Conservation (phyloP, 1,284 basidiomycete species). For the Rhodotorula sp. region DNA sequence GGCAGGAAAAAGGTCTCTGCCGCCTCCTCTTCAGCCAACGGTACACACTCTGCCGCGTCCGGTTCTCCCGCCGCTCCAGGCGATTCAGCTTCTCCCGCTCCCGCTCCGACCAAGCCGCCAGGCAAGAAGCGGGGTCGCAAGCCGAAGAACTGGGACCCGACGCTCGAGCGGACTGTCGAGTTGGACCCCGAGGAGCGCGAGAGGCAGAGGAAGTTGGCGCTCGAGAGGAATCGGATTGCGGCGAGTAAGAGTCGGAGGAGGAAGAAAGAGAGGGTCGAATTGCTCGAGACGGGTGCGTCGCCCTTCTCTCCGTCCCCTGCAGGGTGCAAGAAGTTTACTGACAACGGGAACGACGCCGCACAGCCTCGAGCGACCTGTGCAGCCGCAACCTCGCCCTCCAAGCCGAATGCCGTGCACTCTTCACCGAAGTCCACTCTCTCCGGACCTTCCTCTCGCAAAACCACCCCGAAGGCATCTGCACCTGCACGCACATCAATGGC, state of each 20-base stretch:
- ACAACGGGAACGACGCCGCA: too few species aligned
- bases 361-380: conserved; percentile 28
- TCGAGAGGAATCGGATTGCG: conserved; percentile 33
- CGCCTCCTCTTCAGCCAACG: background rate
- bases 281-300: conserved; percentile 27
- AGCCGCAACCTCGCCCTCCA: conserved; percentile 22
- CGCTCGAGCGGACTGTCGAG: conserved; percentile 14
- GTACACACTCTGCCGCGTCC: background rate
- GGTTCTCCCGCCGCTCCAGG: background rate
- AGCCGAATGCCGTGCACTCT: conserved; percentile 26
- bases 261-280: conserved; percentile 34
- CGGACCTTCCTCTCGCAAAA: conserved; percentile 22
- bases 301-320: background rate
- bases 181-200: conserved; percentile 30
- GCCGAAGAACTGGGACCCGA: conserved; percentile 35
- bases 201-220: conserved; percentile 29
- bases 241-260: conserved; percentile 33
- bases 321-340: background rate
- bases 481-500: conserved; percentile 30
- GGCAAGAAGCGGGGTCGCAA: conserved; percentile 36
- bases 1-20: background rate
- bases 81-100: background rate
- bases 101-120: background rate
- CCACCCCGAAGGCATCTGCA: conserved; percentile 26
- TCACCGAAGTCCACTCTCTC: conserved; percentile 26